phyloP scores from a whole-genome alignment of 2,329 filamentous ascomycete genomes.

The Blastomyces gilchristii region DNA sequence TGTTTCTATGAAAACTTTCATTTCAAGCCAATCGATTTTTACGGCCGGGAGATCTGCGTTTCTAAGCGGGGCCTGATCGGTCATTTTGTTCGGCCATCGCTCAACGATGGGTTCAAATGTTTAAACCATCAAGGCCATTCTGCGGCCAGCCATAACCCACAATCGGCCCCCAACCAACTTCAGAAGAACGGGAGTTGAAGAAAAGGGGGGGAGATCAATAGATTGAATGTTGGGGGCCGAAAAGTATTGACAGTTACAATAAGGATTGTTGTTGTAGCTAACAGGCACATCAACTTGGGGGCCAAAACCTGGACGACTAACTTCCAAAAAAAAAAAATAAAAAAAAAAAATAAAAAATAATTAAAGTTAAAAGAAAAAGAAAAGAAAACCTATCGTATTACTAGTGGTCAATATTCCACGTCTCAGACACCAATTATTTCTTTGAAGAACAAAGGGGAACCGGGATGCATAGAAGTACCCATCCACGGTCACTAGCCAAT shows the following conservation, averaged over 20 bases:
- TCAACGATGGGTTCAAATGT: not conserved
- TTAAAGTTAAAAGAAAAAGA: not conserved
- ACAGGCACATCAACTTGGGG: not conserved
- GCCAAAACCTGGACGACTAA: not conserved
- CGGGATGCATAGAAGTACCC: not conserved
- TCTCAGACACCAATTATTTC: not conserved
- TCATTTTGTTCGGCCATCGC: not conserved
- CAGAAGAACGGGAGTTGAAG: not conserved
- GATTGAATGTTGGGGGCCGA: not conserved
- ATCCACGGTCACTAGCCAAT: not conserved
- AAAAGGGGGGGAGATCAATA: not conserved
- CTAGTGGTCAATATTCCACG: not conserved
- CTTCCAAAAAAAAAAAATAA: not conserved
- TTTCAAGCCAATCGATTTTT: not conserved
- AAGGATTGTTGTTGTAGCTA: not conserved
- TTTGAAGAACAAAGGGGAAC: not conserved
- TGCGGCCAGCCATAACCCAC: not conserved
- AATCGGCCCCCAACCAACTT: conserved; percentile 1
- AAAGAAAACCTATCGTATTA: not conserved
- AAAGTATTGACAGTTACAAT: not conserved
- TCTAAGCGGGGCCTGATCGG: not conserved
- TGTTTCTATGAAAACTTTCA: not conserved
- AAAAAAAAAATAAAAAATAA: not conserved
- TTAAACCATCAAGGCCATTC: not conserved
- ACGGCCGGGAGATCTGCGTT: not conserved